Conservation (phyloP, 225 moss, liverwort and hornwort genomes). For the Thuidium tamariscinum region DNA sequence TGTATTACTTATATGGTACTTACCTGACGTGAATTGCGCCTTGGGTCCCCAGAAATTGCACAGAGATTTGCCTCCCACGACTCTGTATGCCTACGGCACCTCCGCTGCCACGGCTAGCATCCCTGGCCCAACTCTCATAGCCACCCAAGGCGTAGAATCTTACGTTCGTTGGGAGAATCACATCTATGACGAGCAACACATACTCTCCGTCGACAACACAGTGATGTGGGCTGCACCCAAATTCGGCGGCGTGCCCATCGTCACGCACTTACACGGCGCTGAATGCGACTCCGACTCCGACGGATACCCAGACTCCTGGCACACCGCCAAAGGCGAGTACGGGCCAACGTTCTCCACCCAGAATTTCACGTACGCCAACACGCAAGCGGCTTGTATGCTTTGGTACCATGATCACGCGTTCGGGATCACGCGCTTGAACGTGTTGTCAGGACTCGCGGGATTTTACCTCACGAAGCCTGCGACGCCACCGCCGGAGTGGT, state of each 20-base stretch:
- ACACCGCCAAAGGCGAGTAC: slow-evolving; percentile 22
- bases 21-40: not conserved
- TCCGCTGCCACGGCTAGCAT: not conserved
- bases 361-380: slow-evolving; percentile 43
- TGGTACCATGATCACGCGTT: slow-evolving; percentile 80
- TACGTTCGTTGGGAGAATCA: slow-evolving; percentile 28
- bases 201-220: slow-evolving; percentile 34
- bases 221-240: slow-evolving; percentile 28
- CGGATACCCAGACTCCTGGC: slow-evolving; percentile 61
- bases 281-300: slow-evolving; percentile 39
- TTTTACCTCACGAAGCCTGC: slow-evolving; percentile 8
- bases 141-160: not conserved
- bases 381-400: slow-evolving; percentile 20
- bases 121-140: slow-evolving; percentile 28
- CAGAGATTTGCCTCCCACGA: slow-evolving; percentile 23
- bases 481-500: not conserved
- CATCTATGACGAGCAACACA: slow-evolving; percentile 32
- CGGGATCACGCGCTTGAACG: slow-evolving; percentile 58
- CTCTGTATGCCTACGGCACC: slow-evolving; percentile 26
- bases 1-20: too few relatives aligned
- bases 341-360: slow-evolving; percentile 6
- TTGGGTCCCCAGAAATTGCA: slow-evolving; percentile 21
- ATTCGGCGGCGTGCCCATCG: slow-evolving; percentile 50
- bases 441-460: slow-evolving; percentile 38
- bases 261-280: slow-evolving; percentile 61